phyloP scores from a whole-genome alignment of 1,284 basidiomycete species.

The Pholiota adiposa region DNA sequence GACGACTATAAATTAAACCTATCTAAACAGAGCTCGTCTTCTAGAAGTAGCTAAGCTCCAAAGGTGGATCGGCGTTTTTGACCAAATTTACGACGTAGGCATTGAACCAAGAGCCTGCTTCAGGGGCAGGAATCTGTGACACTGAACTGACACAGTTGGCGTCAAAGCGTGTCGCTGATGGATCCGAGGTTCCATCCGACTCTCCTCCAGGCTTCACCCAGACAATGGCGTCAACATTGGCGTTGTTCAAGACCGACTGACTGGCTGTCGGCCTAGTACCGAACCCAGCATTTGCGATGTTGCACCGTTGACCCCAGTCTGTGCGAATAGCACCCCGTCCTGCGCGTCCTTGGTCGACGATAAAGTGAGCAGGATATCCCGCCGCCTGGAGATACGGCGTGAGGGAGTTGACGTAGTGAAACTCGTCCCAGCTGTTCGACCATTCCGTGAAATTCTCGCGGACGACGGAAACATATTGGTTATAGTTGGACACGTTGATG shows the following conservation, averaged over 20 bases:
- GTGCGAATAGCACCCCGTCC: conserved; percentile 19
- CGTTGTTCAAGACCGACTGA: conserved; percentile 15
- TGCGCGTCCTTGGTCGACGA: conserved; percentile 31
- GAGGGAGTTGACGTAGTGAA: conserved; percentile 26
- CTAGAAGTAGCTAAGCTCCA: background rate
- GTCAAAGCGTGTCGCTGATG: conserved; percentile 21
- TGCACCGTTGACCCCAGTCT: conserved; percentile 24
- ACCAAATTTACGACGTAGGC: conserved; percentile 19
- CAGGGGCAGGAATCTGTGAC: conserved; percentile 22
- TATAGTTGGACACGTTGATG: conserved; percentile 33
- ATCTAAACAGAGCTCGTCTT: background rate
- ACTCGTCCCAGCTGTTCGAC: conserved; percentile 28
- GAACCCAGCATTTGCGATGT: conserved; percentile 21
- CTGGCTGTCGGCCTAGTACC: conserved; percentile 18
- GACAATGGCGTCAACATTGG: conserved; percentile 22
- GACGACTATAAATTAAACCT: background rate
- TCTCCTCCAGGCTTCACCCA: conserved; percentile 28
- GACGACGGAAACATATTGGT: conserved; percentile 21
- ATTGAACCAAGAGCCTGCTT: conserved; percentile 26
- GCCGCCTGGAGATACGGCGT: conserved; percentile 25
- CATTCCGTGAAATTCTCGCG: conserved; percentile 25
- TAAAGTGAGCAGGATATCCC: conserved; percentile 30
- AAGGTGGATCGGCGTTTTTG: conserved; percentile 18
- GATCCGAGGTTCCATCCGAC: conserved; percentile 25
- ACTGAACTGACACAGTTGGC: conserved; percentile 14